phyloP scores from a whole-genome alignment of 306 rosid genomes.

The Malus asiatica region DNA sequence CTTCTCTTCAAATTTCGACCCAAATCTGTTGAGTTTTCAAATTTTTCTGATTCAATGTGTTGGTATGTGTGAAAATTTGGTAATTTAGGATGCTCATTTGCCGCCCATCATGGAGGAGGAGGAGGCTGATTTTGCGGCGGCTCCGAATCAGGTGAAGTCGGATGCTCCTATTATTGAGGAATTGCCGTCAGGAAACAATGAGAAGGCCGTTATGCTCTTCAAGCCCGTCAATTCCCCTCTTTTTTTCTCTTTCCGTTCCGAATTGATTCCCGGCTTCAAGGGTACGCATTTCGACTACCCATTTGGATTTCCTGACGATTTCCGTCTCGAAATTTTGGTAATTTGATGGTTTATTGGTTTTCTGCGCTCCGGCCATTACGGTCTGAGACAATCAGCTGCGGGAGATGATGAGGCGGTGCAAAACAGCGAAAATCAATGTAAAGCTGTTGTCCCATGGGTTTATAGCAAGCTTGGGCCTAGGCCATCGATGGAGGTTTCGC shows the following conservation, averaged over 20 bases:
- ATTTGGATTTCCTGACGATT: background rate
- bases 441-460: slow-evolving; percentile 71
- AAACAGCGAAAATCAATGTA: slow-evolving; percentile 5
- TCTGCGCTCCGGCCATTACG: slow-evolving; percentile 18
- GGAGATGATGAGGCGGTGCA: slow-evolving; percentile 2
- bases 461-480: slow-evolving; percentile 15
- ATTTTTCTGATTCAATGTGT: background rate
- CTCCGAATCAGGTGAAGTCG: background rate
- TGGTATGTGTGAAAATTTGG: background rate
- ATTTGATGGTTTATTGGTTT: background rate
- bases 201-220: slow-evolving; percentile 73
- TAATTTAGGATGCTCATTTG: slow-evolving; percentile 45
- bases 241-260: slow-evolving; percentile 24
- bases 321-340: background rate
- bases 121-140: slow-evolving; percentile 4
- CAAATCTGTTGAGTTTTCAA: background rate
- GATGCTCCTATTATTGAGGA: slow-evolving; percentile 12
- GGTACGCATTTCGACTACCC: slow-evolving; percentile 22
- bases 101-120: slow-evolving; percentile 70
- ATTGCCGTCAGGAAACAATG: slow-evolving; percentile 25
- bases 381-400: slow-evolving; percentile 2
- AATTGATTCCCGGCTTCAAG: slow-evolving; percentile 43
- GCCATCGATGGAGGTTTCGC: background rate
- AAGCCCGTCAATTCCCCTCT: slow-evolving; percentile 33
- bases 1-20: background rate